Base-by-base conservation (phyloP, 2,329 filamentous ascomycete species). In the Pleoardoris graminearum region DNA sequence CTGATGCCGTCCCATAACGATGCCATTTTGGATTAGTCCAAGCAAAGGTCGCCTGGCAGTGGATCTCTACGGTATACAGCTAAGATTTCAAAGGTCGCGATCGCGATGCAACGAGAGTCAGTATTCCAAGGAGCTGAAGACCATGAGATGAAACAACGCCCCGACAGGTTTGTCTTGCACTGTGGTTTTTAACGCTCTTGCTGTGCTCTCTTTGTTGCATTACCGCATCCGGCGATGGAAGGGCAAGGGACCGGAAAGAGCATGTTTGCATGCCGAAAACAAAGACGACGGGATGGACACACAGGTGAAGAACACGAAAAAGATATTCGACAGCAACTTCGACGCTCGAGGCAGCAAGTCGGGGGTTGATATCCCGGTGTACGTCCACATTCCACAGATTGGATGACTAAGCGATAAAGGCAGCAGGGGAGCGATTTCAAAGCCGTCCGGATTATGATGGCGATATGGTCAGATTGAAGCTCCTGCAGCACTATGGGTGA, bases 261-360 rank as follows among this genome's bases (percentile, higher is more conserved):
- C 17, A 43, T 52, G 37, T 52, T 52, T 43, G 43, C 30, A 19
- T 23, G n/a, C 1, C 7, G 33, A 47, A 32, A 42, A 52, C 27
- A 38, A 36, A 36, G 47, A 33, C n/a, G 16, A 12, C 19, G 10
- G 32, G 21, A 30, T 25, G 25, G n/a, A 36, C 22, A 35, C 16
- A 33, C n/a, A 29, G 36, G 14, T 3, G 12, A 35, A 21, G 5
- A 19, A 10, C 25, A 19, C 14, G 16, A 48, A 25, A 48, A 39
- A 33, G 36, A 5, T 27, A 5, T 27, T 27, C 25, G 25, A 27
- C 25, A 27, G 25, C 10, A 10, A 27, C 25, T 27, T 27, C 30
- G 48, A 43, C 22, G 48, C 47, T 50, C 27, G 8, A 44, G 10
- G 25, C n/a, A 17, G 12, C n/a, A n/a, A n/a, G n/a, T n/a, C n/a